Evolutionary conservation across 2,329 filamentous ascomycete species (phyloP), one percentile per base, ranked within the genome.

Genomic region (Aspergillus piperis): DNA sequence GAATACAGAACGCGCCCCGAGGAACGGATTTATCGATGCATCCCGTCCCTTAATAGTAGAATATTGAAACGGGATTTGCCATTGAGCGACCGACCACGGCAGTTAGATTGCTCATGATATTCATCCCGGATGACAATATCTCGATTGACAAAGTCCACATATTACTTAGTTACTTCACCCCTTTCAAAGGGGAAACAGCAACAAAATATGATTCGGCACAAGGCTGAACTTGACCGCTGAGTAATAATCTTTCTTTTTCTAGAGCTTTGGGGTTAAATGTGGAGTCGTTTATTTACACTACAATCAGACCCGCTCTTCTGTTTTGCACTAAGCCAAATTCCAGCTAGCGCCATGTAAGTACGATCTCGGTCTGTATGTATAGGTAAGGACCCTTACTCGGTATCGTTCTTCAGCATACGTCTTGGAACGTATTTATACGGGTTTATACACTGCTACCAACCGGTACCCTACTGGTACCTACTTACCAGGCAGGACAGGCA

Each of bases 281-380:
- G 66, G 66, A 64, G 66, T 59, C 58, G 54, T 66, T 67, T 67
- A 62, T 68, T 66, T 67, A 66, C 64, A 62, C 66, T 67, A 66
- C 62, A 54, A 61, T 62, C 60, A 58, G 63, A 58, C 47, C 65
- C 63, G 57, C 58, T 61, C 27, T 54, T 42, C 36, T 57, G 50
- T 53, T 61, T 56, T 54, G 53, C 30, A 8, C 63, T 63, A 64
- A 17, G n/a, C 55, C 39, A 8, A 13, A 53, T 57, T 5, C 3
- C 17, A 11, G 4, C 17, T 63, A 61, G 61, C 23, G 21, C 42
- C 6, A 6, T 21, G 47, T 59, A 48, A 36, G 50, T 52, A 54
- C 50, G 48, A 54, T 60, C 32, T 57, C 30, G 57, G 32, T 55
- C 56, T 27, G 55, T 57, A 56, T 57, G n/a, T 48, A 36, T 50